Percentiles rank a stretch among this genome's conserved stretches.
Conservation (phyloP, 2,329 filamentous ascomycete species). For the Macrophomina pseudophaseolina region DNA sequence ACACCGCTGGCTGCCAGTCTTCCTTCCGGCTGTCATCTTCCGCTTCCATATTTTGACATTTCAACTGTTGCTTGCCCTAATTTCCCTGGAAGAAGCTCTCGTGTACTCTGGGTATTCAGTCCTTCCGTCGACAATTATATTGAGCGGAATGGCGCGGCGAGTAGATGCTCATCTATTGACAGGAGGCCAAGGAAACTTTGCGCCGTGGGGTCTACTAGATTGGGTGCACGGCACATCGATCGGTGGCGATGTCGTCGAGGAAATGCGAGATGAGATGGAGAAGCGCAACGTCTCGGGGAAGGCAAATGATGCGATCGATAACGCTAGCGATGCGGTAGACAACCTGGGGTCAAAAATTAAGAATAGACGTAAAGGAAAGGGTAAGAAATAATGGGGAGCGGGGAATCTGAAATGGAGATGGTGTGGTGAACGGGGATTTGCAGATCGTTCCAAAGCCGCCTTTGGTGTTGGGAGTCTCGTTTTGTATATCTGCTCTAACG, state of each 20-base stretch:
- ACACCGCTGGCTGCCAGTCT: conserved; percentile 67
- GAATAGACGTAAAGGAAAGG: conserved; percentile 35
- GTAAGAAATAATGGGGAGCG: conserved; percentile 15
- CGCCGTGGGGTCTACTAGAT: conserved; percentile 63
- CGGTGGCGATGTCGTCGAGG: conserved; percentile 63
- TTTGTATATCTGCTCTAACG: conserved; percentile 25
- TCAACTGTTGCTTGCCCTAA: conserved; percentile 66
- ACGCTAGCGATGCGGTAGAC: conserved; percentile 38
- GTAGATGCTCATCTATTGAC: conserved; percentile 65
- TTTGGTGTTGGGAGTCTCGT: conserved; percentile 23
- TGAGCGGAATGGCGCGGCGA: conserved; percentile 62
- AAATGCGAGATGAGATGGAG: conserved; percentile 61
- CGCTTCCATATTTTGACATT: conserved; percentile 76
- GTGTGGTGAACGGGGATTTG: background rate
- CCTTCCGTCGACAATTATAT: conserved; percentile 59
- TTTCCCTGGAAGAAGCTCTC: conserved; percentile 70
- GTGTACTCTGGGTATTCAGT: conserved; percentile 71
- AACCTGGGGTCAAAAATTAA: conserved; percentile 34
- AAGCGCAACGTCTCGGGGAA: conserved; percentile 58
- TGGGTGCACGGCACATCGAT: conserved; percentile 44
- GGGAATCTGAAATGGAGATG: conserved; percentile 3
- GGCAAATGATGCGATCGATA: conserved; percentile 37
- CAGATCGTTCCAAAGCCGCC: background rate
- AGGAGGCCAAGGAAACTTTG: conserved; percentile 64
- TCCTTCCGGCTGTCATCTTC: conserved; percentile 67